A percentile compares a stretch with the other conserved stretches of the same genome.
Evolutionary conservation across 2,329 filamentous ascomycete species (phyloP).

Genomic region (Epichloe typhina): DNA sequence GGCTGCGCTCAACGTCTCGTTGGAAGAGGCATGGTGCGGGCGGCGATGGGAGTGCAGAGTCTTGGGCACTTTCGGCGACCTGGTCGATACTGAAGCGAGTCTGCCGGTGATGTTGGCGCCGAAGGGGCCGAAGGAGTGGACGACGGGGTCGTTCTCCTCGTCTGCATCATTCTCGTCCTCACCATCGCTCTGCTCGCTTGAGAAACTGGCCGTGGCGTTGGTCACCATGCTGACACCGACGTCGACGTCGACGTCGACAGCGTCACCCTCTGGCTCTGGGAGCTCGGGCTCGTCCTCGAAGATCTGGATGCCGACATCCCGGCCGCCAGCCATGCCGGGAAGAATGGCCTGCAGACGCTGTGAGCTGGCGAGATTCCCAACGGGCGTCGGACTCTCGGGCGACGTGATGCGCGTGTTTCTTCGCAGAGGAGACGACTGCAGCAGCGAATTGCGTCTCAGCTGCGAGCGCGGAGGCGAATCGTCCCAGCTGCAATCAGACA

Average conservation of each 20-base stretch:
- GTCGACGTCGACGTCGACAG: slow-evolving; percentile 6
- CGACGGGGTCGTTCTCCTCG: slow-evolving; percentile 87
- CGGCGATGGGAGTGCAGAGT: slow-evolving; percentile 14
- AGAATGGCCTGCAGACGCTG: slow-evolving; percentile 32
- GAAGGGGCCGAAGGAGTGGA: slow-evolving; percentile 86
- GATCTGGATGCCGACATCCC: slow-evolving; percentile 44
- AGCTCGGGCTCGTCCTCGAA: slow-evolving; percentile 54
- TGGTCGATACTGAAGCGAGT: slow-evolving; percentile 63
- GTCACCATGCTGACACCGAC: slow-evolving; percentile 34
- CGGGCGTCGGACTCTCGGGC: slow-evolving; percentile 55
- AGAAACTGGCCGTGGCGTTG: slow-evolving; percentile 38
- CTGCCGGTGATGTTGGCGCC: slow-evolving; percentile 74
- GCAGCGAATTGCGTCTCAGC: slow-evolving; percentile 21
- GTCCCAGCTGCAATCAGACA: slow-evolving; percentile 62
- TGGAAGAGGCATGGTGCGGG: slow-evolving; percentile 9
- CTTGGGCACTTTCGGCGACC: slow-evolving; percentile 41
- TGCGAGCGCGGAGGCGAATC: slow-evolving; percentile 35
- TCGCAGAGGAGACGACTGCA: slow-evolving; percentile 50
- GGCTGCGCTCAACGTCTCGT: slow-evolving; percentile 11
- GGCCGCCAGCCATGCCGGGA: slow-evolving; percentile 18
- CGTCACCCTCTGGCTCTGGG: slow-evolving; percentile 18
- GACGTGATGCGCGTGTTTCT: slow-evolving; percentile 48
- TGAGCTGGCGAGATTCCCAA: slow-evolving; percentile 24
- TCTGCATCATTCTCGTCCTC: slow-evolving; percentile 63
- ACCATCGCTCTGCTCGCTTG: slow-evolving; percentile 38